Evolutionary conservation across 1,284 basidiomycete species (phyloP), one percentile per base, ranked within the genome.

Genomic region (Abortiporus biennis): DNA sequence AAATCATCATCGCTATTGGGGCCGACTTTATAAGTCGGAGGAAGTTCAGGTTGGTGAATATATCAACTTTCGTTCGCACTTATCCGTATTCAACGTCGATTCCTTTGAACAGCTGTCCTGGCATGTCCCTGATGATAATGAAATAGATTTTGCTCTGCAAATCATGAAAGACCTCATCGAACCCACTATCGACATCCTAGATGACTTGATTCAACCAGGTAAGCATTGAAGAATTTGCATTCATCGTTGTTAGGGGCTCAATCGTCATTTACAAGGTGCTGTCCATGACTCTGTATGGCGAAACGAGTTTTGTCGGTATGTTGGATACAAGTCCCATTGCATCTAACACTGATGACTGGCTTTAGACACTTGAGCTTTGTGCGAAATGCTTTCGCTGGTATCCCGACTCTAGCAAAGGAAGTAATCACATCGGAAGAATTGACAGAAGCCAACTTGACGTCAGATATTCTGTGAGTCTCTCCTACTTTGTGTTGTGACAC

Each of bases 301-400:
- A 20, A 94, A 92, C 61, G 88, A 94, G 53, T 93, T 94, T 56
- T 95, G 92, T 63, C 77, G 82, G 80, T 80, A n/a, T n/a, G n/a
- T n/a, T n/a, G 31, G 40, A 69, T 59, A 13, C 24, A 17, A 13
- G 21, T 25, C 23, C 8, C 30, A 39, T 36, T 43, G 21, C 2
- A 29, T 27, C 20, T 43, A 25, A 22, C 37, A 32, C 41, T 42
- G 15, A 37, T 20, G 15, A 17, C 34, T 17, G 15, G 13, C 25
- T 73, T 64, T 49, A 74, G 83, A 23, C 73, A 80, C 55, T 54
- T 85, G 38, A 79, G 71, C 44, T 67, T 83, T 42, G 78, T 85
- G 48, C 76, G 75, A 36, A 76, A 82, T 54, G 80, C 77, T 0
- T 86, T 86, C 53, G 63, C 74, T 8, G 83, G 83, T 11, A 76